Percentiles rank a stretch among this genome's conserved stretches.
phyloP scores from a whole-genome alignment of 257 asterid genomes.

The Salvia hispanica region DNA sequence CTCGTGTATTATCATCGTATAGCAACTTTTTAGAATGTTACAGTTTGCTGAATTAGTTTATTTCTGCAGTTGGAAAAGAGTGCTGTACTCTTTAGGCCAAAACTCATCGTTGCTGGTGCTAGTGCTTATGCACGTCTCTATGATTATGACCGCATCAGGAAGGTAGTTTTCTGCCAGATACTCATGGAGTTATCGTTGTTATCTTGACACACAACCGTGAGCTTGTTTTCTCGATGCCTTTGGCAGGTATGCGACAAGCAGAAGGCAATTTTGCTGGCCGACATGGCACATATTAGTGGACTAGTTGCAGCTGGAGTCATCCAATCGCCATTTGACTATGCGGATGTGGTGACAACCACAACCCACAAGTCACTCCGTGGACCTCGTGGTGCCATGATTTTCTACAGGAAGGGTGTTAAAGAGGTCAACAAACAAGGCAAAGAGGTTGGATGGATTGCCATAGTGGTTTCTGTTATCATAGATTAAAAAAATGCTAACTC shows the following conservation, averaged over 20 bases:
- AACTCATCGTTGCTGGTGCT: constrained; percentile 92
- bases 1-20: not conserved
- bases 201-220: constrained; percentile 21
- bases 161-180: constrained; percentile 45
- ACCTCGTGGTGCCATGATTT: constrained; percentile 99
- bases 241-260: constrained; percentile 75
- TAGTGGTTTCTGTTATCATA: not conserved
- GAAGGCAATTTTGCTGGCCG: constrained; percentile 56
- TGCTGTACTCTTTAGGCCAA: constrained; percentile 91
- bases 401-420: constrained; percentile 89
- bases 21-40: not conserved
- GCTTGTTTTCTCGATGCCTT: constrained; percentile 27
- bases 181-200: not conserved
- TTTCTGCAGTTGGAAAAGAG: constrained; percentile 81
- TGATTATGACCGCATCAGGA: constrained; percentile 82
- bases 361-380: constrained; percentile 98
- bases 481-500: not conserved
- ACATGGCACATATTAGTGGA: constrained; percentile 69
- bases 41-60: constrained; percentile 21
- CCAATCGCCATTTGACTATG: constrained; percentile 82
- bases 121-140: constrained; percentile 95
- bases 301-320: constrained; percentile 63
- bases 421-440: constrained; percentile 92
- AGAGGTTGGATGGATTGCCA: constrained; percentile 52
- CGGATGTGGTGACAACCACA: constrained; percentile 96